Conservation (phyloP, 177 flowering plant species). For the Vitis hybrid region DNA sequence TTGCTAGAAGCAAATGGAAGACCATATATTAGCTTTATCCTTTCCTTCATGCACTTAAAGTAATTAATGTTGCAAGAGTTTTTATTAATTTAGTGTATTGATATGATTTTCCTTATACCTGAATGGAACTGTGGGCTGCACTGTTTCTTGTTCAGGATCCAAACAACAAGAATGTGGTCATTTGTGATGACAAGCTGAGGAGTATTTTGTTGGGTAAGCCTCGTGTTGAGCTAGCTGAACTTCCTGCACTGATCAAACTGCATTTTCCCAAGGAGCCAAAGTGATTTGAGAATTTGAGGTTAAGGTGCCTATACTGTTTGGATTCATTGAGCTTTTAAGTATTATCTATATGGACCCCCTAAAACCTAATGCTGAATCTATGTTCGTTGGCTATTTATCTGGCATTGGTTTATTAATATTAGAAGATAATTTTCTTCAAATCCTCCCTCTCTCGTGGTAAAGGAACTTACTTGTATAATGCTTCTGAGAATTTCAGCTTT, state of each 20-base stretch:
- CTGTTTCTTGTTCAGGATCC: constrained; percentile 60
- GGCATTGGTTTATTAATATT: neutral
- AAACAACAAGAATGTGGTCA: constrained; percentile 73
- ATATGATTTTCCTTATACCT: neutral
- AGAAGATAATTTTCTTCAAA: neutral
- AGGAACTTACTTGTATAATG: too few relatives aligned
- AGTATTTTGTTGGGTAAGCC: constrained; percentile 73
- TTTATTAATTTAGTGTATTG: neutral
- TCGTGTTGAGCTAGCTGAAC: constrained; percentile 78
- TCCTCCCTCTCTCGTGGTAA: neutral
- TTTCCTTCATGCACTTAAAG: neutral
- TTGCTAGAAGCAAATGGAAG: neutral
- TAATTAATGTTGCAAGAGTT: neutral
- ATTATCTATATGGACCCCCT: neutral
- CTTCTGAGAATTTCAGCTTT: too few relatives aligned
- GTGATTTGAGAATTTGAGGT: constrained; percentile 19
- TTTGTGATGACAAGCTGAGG: constrained; percentile 81
- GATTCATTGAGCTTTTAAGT: neutral
- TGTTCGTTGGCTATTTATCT: neutral
- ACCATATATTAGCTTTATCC: neutral
- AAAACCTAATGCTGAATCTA: too few relatives aligned
- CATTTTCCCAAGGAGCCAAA: constrained; percentile 81
- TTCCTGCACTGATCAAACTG: constrained; percentile 78
- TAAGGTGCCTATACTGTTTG: neutral
- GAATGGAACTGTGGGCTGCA: neutral